These are phyloP conservation scores for Pythium apleroticum DNA, from an alignment of 352 stramenopile genomes.

Conservation along the genomic window DNA sequence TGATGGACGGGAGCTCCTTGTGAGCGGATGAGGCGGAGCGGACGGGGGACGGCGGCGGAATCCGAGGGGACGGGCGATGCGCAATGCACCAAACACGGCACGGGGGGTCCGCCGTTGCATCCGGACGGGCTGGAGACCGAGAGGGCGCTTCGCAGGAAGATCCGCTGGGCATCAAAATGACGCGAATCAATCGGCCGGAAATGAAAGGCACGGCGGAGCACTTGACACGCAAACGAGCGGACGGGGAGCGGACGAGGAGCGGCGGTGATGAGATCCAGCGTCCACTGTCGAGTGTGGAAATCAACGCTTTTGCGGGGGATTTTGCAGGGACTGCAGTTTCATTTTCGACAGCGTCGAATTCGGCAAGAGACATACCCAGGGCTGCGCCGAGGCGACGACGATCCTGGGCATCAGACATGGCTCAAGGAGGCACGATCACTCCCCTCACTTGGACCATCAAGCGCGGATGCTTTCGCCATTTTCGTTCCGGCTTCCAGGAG, in stretches of 20 bases:
- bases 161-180: neutral
- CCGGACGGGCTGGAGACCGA: conserved; percentile 13
- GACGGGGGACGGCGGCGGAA: neutral
- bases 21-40: conserved; percentile 5
- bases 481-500: neutral
- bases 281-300: neutral
- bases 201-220: conserved; percentile 1
- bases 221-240: conserved; percentile 10
- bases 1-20: conserved; percentile 13
- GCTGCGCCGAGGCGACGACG: neutral
- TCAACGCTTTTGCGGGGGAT: neutral
- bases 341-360: neutral
- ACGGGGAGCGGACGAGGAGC: neutral
- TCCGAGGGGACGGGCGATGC: conserved; percentile 15
- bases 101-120: conserved; percentile 18
- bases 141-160: too few species aligned
- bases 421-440: too few species aligned
- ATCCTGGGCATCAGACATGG: too few species aligned
- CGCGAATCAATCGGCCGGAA: conserved; percentile 3
- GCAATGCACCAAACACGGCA: conserved; percentile 1
- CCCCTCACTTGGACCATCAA: neutral
- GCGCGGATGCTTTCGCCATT: neutral
- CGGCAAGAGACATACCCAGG: conserved; percentile 13
- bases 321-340: neutral
- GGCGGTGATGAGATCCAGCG: neutral